Conservation (phyloP, 106 monocot species). For the Ottelia alismoides region DNA sequence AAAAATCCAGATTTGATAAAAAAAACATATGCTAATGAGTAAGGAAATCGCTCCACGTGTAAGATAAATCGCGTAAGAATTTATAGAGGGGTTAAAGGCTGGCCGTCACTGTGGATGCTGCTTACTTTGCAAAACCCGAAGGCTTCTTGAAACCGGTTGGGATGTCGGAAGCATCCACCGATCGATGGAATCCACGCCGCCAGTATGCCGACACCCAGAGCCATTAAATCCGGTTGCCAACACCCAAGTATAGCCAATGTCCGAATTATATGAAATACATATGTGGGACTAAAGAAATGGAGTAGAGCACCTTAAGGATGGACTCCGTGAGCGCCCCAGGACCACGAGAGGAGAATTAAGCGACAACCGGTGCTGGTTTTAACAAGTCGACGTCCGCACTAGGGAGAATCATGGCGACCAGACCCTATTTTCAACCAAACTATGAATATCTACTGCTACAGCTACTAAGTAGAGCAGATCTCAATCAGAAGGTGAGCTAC, state of each 20-base stretch:
- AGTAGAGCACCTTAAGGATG: slow-evolving; percentile 54
- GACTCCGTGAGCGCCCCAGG: slow-evolving; percentile 51
- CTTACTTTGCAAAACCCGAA: slow-evolving; percentile 15
- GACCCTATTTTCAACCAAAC: slow-evolving; percentile 16
- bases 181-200: slow-evolving; percentile 34
- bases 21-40: neutral
- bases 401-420: slow-evolving; percentile 30
- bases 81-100: slow-evolving; percentile 53
- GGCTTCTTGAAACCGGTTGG: neutral
- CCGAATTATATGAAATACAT: slow-evolving; percentile 11
- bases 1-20: too few relatives aligned
- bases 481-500: too few relatives aligned
- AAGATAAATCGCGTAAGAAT: too few relatives aligned
- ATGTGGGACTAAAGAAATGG: too few relatives aligned
- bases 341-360: slow-evolving; percentile 57
- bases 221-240: slow-evolving; percentile 8
- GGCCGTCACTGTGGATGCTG: slow-evolving; percentile 30
- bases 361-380: slow-evolving; percentile 39
- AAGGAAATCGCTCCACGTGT: neutral
- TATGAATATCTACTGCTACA: too few relatives aligned
- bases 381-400: slow-evolving; percentile 23
- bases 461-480: too few relatives aligned
- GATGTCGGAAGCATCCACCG: neutral
- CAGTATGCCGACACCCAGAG: slow-evolving; percentile 17
- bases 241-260: neutral